Evolutionary conservation across 345 rosid species (phyloP).

Genomic region (Euphorbia lathyris): DNA sequence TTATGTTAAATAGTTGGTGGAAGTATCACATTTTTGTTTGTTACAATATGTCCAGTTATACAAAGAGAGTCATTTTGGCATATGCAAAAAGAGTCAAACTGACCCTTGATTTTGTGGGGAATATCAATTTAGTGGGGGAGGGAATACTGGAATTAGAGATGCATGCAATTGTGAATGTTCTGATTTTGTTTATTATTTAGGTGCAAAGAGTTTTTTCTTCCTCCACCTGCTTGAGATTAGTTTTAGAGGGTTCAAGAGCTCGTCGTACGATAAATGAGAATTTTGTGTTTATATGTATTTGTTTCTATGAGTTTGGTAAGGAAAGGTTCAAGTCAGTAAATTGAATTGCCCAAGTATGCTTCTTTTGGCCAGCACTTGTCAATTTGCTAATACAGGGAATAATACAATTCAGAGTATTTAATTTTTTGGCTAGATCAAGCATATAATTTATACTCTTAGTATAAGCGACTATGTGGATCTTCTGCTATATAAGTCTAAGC

Average conservation of each 20-base stretch:
- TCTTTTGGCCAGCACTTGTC: not conserved
- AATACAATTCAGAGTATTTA: not conserved
- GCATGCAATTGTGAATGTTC: not conserved
- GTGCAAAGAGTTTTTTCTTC: not conserved
- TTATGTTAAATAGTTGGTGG: not conserved
- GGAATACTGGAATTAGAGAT: not conserved
- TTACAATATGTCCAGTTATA: not conserved
- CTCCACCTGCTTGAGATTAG: not conserved
- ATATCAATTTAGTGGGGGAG: conserved; percentile 1
- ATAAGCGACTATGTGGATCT: not conserved
- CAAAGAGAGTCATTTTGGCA: not conserved
- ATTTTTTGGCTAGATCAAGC: not conserved
- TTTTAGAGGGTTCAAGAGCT: not conserved
- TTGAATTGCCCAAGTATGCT: not conserved
- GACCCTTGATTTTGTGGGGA: not conserved
- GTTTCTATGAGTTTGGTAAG: not conserved
- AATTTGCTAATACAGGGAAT: not conserved
- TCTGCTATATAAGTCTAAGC: not conserved
- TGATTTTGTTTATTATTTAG: not conserved
- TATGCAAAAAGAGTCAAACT: not conserved
- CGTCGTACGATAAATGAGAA: not conserved
- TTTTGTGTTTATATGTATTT: not conserved
- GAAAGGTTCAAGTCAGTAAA: not conserved
- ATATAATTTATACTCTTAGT: not conserved
- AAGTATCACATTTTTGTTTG: not conserved